phyloP scores from a whole-genome alignment of 768 basidiomycete species.

The Obba rivulosa region DNA sequence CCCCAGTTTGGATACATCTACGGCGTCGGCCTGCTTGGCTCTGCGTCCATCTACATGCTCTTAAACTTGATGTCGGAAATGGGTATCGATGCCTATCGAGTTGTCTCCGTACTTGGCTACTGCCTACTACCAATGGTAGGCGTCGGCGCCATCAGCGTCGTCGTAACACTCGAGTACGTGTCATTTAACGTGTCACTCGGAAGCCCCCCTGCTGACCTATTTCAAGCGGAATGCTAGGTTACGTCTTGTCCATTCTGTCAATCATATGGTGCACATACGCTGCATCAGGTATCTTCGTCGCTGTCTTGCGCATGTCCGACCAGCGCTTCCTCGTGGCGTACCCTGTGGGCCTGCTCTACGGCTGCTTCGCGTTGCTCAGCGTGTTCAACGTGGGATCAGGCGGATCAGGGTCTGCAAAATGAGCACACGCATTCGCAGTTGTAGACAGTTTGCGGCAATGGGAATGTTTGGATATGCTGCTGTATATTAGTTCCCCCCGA shows the following conservation, averaged over 20 bases:
- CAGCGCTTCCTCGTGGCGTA: constrained; percentile 95
- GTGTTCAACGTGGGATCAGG: constrained; percentile 66
- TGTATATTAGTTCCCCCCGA: too few species aligned
- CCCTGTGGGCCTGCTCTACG: constrained; percentile 90
- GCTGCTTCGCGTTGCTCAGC: constrained; percentile 89
- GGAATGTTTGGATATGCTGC: too few species aligned
- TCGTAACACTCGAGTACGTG: constrained; percentile 82
- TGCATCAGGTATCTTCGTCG: constrained; percentile 93
- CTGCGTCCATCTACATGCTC: constrained; percentile 85
- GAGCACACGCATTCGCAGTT: neutral
- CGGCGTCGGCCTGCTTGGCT: constrained; percentile 94
- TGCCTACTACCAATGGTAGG: constrained; percentile 97
- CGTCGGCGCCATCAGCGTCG: constrained; percentile 83
- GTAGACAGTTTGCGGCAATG: neutral
- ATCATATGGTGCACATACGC: constrained; percentile 97
- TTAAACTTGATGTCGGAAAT: constrained; percentile 96
- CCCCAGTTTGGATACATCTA: constrained; percentile 99
- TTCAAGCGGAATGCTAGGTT: constrained; percentile 75
- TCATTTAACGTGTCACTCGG: neutral
- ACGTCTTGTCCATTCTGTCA: constrained; percentile 72
- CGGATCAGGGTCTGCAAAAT: constrained; percentile 14
- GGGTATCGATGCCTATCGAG: constrained; percentile 93
- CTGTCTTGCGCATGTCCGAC: constrained; percentile 91
- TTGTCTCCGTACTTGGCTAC: constrained; percentile 93
- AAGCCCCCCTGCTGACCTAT: constrained; percentile 2